Base-by-base conservation (phyloP, 768 basidiomycete genomes). In the Mycena vitilis region DNA sequence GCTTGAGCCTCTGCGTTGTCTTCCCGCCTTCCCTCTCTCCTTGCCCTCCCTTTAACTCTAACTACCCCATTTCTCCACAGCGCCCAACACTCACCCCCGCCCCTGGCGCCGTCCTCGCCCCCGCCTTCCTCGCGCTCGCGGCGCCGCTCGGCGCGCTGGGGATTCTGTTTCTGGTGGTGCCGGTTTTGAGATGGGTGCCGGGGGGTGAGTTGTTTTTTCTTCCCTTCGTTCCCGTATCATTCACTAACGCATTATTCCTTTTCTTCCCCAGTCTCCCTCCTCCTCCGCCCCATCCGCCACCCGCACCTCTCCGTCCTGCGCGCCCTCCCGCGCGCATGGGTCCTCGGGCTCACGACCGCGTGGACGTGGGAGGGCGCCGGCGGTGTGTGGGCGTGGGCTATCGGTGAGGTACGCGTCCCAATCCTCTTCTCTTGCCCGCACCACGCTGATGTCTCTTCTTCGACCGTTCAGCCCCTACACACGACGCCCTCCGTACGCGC, bases 361-460 rank as follows among this genome's bases (percentile, higher is more conserved):
- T 77, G 81, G 10, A 81, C 81, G 16, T 93, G 92, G 93, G 92
- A 93, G 75, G 81, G 86, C 9, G 78, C 89, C 0, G 88, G 89
- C 47, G 79, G 78, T 0, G 68, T 92, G 5, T 93, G 94, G 66
- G 89, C 91, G 23, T 77, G 81, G 11, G 84, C 84, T 44, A 81
- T 90, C 58, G 81, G 88, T 1, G 86, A 90, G 81, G 91, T 90
- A 63, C 18, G 81, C 70, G n/a, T n/a, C n/a, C n/a, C n/a, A n/a
- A n/a, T 23, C n/a, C 22, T 22, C 22, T n/a, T 23, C 22, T 11
- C n/a, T 11, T 6, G 25, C 20, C 9, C 10, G 23, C n/a, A 34
- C 8, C 16, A 54, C 23, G 25, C 52, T 60, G 58, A n/a, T n/a
- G n/a, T n/a, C n/a, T n/a, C n/a, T n/a, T n/a, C n/a, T n/a, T n/a